Conservation (phyloP, 768 basidiomycete genomes). For the Leccinum disarticulatum region DNA sequence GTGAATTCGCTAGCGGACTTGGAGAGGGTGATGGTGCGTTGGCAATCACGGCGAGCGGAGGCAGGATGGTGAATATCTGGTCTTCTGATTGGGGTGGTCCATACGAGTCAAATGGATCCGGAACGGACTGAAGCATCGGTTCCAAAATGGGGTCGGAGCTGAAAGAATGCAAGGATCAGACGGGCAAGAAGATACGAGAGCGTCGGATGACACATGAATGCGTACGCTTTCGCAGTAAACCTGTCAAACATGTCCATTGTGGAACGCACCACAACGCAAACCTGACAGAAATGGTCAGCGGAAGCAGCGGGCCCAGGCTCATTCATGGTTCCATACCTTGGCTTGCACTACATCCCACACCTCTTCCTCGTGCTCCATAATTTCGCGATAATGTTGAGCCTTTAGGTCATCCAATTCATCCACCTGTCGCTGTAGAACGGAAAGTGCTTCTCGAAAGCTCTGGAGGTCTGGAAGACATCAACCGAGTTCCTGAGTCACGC, state of each 20-base stretch:
- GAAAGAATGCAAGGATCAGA: slow-evolving; percentile 15
- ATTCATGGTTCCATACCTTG: slow-evolving; percentile 50
- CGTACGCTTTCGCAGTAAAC: slow-evolving; percentile 84
- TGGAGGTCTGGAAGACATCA: slow-evolving; percentile 66
- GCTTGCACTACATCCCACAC: slow-evolving; percentile 92
- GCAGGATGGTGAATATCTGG: slow-evolving; percentile 90
- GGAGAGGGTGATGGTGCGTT: slow-evolving; percentile 59
- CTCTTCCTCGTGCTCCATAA: slow-evolving; percentile 90
- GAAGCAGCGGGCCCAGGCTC: background rate
- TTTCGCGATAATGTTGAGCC: slow-evolving; percentile 80
- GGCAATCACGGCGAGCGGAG: slow-evolving; percentile 78
- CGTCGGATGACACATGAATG: slow-evolving; percentile 7
- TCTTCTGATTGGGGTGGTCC: slow-evolving; percentile 85
- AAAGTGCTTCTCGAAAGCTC: slow-evolving; percentile 80
- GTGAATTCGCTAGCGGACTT: slow-evolving; percentile 53
- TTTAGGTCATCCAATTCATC: slow-evolving; percentile 90
- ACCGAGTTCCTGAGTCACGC: slow-evolving; percentile 6
- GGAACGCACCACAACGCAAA: slow-evolving; percentile 81
- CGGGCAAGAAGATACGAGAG: slow-evolving; percentile 5
- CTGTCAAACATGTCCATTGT: slow-evolving; percentile 92
- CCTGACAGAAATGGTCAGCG: slow-evolving; percentile 39
- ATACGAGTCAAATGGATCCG: slow-evolving; percentile 92
- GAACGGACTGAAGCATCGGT: slow-evolving; percentile 84
- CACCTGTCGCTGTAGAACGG: slow-evolving; percentile 82
- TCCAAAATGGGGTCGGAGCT: slow-evolving; percentile 90